Evolutionary conservation across 169 alveolate genomes (phyloP).

Genomic region (Plasmodium vinckei): DNA sequence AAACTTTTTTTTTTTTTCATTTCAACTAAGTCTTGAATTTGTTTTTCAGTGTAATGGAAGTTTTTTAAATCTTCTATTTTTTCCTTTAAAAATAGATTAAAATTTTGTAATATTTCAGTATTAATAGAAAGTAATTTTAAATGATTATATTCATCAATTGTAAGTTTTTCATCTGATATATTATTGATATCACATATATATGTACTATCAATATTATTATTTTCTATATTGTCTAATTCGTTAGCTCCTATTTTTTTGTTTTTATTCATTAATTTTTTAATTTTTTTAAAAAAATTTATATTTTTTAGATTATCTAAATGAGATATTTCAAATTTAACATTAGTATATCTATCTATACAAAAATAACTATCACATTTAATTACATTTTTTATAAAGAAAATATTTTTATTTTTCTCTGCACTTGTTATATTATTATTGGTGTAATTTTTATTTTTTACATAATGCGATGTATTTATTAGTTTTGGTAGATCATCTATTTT

Average conservation of each 20-base stretch:
- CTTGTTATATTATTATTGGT: not conserved
- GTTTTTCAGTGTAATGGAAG: constrained; percentile 61
- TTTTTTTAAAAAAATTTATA: constrained; percentile 19
- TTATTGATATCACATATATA: constrained; percentile 50
- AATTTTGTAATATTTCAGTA: constrained; percentile 37
- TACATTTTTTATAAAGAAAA: constrained; percentile 56
- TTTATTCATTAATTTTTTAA: constrained; percentile 39
- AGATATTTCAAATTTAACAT: constrained; percentile 50
- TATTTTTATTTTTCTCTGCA: constrained; percentile 1
- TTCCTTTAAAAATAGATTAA: constrained; percentile 45
- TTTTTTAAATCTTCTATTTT: constrained; percentile 74
- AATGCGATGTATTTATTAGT: constrained; percentile 3
- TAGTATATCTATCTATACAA: constrained; percentile 57
- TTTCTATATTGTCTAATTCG: constrained; percentile 7
- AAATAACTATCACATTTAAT: constrained; percentile 45
- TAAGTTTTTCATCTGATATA: constrained; percentile 47
- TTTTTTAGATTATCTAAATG: constrained; percentile 38
- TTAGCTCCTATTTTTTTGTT: constrained; percentile 25
- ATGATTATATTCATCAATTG: constrained; percentile 63
- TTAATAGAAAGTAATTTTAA: constrained; percentile 53
- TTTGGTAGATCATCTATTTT: constrained; percentile 21
- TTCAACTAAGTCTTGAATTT: constrained; percentile 58
- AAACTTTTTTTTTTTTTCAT: constrained; percentile 59
- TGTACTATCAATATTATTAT: constrained; percentile 2
- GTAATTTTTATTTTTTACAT: not conserved